A percentile compares a stretch with the other conserved stretches of the same genome.
Evolutionary conservation across 2,329 filamentous ascomycete genomes (phyloP).

Genomic region (Cordyceps militaris): DNA sequence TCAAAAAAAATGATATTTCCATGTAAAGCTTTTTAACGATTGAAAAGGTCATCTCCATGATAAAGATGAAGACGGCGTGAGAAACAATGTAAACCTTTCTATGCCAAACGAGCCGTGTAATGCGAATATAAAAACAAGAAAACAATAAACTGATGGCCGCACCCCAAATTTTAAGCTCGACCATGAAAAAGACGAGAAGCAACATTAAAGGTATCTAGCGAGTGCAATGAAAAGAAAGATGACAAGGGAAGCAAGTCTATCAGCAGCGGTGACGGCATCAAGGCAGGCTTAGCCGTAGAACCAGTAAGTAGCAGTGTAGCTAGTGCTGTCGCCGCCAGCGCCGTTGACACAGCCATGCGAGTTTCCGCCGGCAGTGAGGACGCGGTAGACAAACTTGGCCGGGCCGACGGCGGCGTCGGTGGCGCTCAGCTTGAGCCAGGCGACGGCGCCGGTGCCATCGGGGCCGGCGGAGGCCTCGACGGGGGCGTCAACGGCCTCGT

Average conservation of each 20-base stretch:
- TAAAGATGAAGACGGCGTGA: neutral
- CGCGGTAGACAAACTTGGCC: constrained; percentile 43
- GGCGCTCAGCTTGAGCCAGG: constrained; percentile 45
- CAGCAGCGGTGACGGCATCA: neutral
- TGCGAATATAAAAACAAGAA: constrained; percentile 1
- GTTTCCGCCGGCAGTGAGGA: constrained; percentile 46
- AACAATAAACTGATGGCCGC: neutral
- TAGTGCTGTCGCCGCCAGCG: constrained; percentile 41
- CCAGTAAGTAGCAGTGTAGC: constrained; percentile 54
- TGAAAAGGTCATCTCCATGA: neutral
- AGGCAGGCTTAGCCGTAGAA: constrained; percentile 36
- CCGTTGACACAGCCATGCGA: constrained; percentile 34
- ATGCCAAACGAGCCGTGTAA: constrained; percentile 9
- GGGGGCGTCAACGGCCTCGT: constrained; percentile 46
- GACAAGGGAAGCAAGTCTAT: neutral
- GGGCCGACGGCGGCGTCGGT: constrained; percentile 30
- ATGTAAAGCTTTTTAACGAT: constrained; percentile 8
- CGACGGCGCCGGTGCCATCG: constrained; percentile 43
- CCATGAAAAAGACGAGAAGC: neutral
- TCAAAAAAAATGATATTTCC: neutral
- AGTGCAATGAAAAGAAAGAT: neutral
- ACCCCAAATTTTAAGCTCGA: neutral
- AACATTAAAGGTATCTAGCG: constrained; percentile 10
- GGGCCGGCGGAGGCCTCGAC: constrained; percentile 37
- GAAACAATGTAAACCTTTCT: constrained; percentile 5